Conservation (phyloP, 495 filamentous ascomycete species). For the Margaritispora aquatica region DNA sequence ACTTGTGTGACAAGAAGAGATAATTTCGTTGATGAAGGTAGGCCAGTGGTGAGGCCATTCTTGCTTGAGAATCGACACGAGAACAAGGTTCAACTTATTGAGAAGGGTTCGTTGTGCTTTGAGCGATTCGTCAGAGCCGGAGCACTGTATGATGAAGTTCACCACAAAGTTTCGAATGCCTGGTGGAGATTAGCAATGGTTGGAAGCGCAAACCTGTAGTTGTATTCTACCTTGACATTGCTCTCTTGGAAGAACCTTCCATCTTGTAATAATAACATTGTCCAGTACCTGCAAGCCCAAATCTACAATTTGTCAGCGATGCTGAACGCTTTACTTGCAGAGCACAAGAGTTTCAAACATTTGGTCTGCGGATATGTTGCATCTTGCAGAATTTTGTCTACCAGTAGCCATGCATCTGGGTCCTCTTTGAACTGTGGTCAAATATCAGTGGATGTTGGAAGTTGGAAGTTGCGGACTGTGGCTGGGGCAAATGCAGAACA, state of each 20-base stretch:
- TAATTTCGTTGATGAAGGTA: slow-evolving; percentile 99
- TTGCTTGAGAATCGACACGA: slow-evolving; percentile 96
- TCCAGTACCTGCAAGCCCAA: slow-evolving; percentile 94
- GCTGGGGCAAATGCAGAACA: slow-evolving; percentile 24
- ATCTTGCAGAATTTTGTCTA: slow-evolving; percentile 89
- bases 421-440: slow-evolving; percentile 87
- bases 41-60: slow-evolving; percentile 99
- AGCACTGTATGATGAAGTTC: slow-evolving; percentile 91
- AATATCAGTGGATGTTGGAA: slow-evolving; percentile 23
- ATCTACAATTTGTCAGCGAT: slow-evolving; percentile 56
- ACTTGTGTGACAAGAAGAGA: slow-evolving; percentile 88
- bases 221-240: slow-evolving; percentile 63
- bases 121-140: slow-evolving; percentile 78
- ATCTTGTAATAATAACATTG: slow-evolving; percentile 96
- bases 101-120: slow-evolving; percentile 76
- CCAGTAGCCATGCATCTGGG: slow-evolving; percentile 93
- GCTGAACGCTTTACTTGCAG: not conserved
- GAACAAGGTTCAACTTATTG: slow-evolving; percentile 96
- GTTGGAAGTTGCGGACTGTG: not conserved
- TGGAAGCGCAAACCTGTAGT: slow-evolving; percentile 11
- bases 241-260: slow-evolving; percentile 93
- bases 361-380: slow-evolving; percentile 93
- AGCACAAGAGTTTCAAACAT: slow-evolving; percentile 51
- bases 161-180: slow-evolving; percentile 99
- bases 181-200: slow-evolving; percentile 20